Evolutionary conservation across 140 eudicot genomes (phyloP), one percentile per base, ranked within the genome.

Genomic region (Senecio squalidus): DNA sequence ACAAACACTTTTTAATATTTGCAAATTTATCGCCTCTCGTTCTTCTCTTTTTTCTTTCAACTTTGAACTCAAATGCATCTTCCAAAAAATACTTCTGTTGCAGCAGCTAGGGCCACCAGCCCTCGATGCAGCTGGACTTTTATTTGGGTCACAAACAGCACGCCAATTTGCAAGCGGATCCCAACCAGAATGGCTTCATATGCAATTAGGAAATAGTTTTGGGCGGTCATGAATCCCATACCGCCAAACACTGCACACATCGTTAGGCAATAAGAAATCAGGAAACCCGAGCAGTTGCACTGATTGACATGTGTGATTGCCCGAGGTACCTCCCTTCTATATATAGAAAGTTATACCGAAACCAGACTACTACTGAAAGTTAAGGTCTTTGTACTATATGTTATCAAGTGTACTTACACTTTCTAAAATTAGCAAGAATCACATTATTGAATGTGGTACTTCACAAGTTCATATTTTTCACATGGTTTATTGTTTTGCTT

Each of bases 101-200:
- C 89, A 82, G 74, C 89, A 82, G 97, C 86, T 83, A n/a, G 82
- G 78, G 27, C 63, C 80, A 27, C 84, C 83, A 57, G 41, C 91
- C 30, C 76, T 79, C 33, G 94, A 87, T 84, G 78, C 86, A 30
- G 62, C 76, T 17, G 80, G 84, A 23, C 72, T 92, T 64, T 48
- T 87, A 57, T 92, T 66, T 41, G 88, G 92, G 24, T 47, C 89
- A 39, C 86, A 84, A 74, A 60, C 80, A n/a, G 68, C 86, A 58
- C 69, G 86, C 55, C 92, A 80, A 30, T 82, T 82, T 53, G 75
- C 74, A 54, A 82, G 66, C 50, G 85, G 78, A 64, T 27, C 85
- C 22, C 86, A 92, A 50, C 75, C 89, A 1, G 96, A 84, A 72
- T 92, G 96, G 96, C 88, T 92, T 30, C 96, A 92, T 69, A 92